Evolutionary conservation across 2,329 filamentous ascomycete species (phyloP).

Genomic region (Scedosporium boydii): DNA sequence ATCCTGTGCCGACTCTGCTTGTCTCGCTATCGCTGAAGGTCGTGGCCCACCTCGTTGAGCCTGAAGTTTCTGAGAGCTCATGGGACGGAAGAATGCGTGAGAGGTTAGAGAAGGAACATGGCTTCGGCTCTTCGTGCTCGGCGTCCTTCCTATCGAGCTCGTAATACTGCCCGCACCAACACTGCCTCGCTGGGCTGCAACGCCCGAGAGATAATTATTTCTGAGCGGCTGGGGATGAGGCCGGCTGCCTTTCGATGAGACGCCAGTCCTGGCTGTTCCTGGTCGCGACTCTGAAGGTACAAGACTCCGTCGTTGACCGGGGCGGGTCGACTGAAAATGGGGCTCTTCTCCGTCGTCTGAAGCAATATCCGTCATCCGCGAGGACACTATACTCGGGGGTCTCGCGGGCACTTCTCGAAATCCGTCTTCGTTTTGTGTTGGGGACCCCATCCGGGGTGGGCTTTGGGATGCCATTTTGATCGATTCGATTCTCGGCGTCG

Average conservation of each 20-base stretch:
- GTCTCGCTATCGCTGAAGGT: constrained; percentile 5
- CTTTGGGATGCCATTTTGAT: constrained; percentile 18
- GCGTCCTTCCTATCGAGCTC: background rate
- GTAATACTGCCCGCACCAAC: constrained; percentile 10
- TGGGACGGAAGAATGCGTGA: constrained; percentile 87
- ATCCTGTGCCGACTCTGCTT: constrained; percentile 6
- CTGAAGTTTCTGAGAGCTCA: constrained; percentile 93
- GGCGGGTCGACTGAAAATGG: constrained; percentile 20
- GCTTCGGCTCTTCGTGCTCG: constrained; percentile 63
- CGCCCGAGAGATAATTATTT: constrained; percentile 32
- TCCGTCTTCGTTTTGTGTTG: background rate
- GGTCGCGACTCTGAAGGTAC: constrained; percentile 41
- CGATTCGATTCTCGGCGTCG: constrained; percentile 21
- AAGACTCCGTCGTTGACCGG: constrained; percentile 27
- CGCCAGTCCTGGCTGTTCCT: constrained; percentile 41
- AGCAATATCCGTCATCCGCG: constrained; percentile 58
- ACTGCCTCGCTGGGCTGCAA: constrained; percentile 35
- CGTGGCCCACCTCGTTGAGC: constrained; percentile 48
- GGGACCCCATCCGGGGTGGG: constrained; percentile 19
- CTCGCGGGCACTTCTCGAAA: constrained; percentile 22
- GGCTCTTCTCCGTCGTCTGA: constrained; percentile 44
- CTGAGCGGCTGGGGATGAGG: constrained; percentile 48
- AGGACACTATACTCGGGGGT: constrained; percentile 59
- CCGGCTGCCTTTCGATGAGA: constrained; percentile 40
- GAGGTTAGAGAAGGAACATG: constrained; percentile 86